Base-by-base conservation (phyloP, 345 rosid species). In the Camelina sativa region DNA sequence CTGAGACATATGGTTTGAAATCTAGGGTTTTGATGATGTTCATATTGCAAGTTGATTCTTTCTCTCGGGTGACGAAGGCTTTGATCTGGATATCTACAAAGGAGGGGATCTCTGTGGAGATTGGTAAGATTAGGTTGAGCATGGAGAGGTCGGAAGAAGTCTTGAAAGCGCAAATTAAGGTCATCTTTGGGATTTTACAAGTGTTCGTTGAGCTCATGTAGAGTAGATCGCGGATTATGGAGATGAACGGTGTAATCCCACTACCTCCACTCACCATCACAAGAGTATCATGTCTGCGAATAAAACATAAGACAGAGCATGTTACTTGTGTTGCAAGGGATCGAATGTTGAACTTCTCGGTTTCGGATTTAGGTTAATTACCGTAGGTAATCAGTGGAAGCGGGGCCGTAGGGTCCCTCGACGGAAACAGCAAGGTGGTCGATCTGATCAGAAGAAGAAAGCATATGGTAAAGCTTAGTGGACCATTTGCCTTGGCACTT, bases 361-460 rank as follows among this genome's bases (percentile, higher is more conserved):
- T 32, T 44, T 72, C 4, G 13, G 55, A 3, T 17, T 52, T 30
- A 41, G 34, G 11, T 57, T 12, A 19, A 15, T 15, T 62, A 88
- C 93, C 94, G 81, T 61, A 85, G 76, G 76, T 88, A 89, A 58
- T 91, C 77, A 20, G 89, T 81, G 40, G 94, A 86, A 41, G 70
- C 75, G 62, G 97, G 97, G 34, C 97, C 98, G 47, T 91, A 91
- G 50, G 98, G 97, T 53, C 98, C 98, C 82, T 91, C 97, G 15
- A 89, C 60, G 2, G 96, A 82, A 65, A 85, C 87, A 25, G 77
- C 76, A 1, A 76, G 64, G 23, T 17, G 90, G 34, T 85, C 83
- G 6, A 85, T 56, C 4, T 83, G 40, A n/a, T 81, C 58, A 84
- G 82, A 62, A 68, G 86, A 75, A 12, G 96, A 88, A 81, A 91